Conservation (phyloP, 2,329 filamentous ascomycete genomes). For the Colletotrichum filicis region DNA sequence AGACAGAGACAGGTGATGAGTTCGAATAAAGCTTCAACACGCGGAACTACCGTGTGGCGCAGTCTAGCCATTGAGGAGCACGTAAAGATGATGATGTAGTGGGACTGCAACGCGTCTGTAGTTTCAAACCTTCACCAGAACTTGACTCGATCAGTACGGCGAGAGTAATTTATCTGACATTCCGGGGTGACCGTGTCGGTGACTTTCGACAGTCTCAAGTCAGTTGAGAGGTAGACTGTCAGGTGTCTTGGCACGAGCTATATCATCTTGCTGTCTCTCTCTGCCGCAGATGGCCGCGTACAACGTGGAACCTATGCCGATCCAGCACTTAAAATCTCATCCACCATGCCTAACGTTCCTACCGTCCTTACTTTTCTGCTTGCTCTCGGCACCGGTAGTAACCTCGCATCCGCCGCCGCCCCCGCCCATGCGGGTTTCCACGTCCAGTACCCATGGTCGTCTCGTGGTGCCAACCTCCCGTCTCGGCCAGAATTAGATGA, state of each 20-base stretch:
- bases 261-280: neutral
- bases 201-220: neutral
- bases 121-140: neutral
- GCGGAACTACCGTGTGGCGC: neutral
- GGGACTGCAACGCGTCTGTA: neutral
- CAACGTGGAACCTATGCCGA: neutral
- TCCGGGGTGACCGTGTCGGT: neutral
- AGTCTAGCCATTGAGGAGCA: neutral
- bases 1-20: neutral
- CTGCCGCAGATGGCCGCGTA: neutral
- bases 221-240: too few relatives aligned
- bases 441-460: neutral
- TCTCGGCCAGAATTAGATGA: neutral
- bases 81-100: neutral
- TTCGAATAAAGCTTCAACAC: neutral
- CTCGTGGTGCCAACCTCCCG: neutral
- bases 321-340: neutral
- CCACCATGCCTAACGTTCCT: neutral
- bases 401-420: neutral
- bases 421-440: neutral
- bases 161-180: neutral
- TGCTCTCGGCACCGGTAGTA: neutral
- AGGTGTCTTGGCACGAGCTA: neutral
- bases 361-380: neutral
- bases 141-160: neutral